These are phyloP conservation scores for Cladosporium sp. DNA, from an alignment of 2,329 filamentous ascomycete genomes.

Conservation along the genomic window DNA sequence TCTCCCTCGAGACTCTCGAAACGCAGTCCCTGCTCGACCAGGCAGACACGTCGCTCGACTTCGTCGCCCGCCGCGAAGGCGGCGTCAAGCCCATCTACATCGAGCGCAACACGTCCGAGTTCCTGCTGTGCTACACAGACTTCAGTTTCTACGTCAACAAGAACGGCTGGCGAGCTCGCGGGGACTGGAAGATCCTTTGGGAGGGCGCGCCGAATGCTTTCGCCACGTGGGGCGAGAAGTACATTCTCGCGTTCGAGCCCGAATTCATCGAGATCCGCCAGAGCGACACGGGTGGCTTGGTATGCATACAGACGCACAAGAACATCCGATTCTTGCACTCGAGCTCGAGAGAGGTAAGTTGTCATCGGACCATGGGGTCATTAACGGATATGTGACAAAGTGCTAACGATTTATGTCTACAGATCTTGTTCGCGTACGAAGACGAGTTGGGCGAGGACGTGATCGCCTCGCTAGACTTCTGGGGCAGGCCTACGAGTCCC, in stretches of 20 bases:
- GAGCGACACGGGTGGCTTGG: slow-evolving; percentile 83
- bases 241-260: slow-evolving; percentile 93
- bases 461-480: slow-evolving; percentile 94
- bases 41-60: slow-evolving; percentile 95
- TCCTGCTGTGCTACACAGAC: slow-evolving; percentile 95
- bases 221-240: slow-evolving; percentile 83
- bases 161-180: slow-evolving; percentile 92
- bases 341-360: slow-evolving; percentile 86
- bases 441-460: slow-evolving; percentile 91
- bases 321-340: slow-evolving; percentile 97
- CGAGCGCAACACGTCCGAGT: slow-evolving; percentile 93
- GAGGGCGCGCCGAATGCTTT: slow-evolving; percentile 90
- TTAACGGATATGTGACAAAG: neutral
- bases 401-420: slow-evolving; percentile 19
- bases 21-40: slow-evolving; percentile 95
- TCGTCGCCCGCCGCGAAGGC: slow-evolving; percentile 88
- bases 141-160: slow-evolving; percentile 99
- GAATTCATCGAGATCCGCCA: slow-evolving; percentile 97
- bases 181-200: slow-evolving; percentile 97
- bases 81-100: slow-evolving; percentile 88
- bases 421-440: slow-evolving; percentile 98
- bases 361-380: neutral
- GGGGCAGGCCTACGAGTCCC: slow-evolving; percentile 47
- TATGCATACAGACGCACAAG: slow-evolving; percentile 93
- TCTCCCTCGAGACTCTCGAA: slow-evolving; percentile 94